Evolutionary conservation across 2,329 filamentous ascomycete genomes (phyloP), one percentile per base, ranked within the genome.

Genomic region (Xylariaceae sp.): DNA sequence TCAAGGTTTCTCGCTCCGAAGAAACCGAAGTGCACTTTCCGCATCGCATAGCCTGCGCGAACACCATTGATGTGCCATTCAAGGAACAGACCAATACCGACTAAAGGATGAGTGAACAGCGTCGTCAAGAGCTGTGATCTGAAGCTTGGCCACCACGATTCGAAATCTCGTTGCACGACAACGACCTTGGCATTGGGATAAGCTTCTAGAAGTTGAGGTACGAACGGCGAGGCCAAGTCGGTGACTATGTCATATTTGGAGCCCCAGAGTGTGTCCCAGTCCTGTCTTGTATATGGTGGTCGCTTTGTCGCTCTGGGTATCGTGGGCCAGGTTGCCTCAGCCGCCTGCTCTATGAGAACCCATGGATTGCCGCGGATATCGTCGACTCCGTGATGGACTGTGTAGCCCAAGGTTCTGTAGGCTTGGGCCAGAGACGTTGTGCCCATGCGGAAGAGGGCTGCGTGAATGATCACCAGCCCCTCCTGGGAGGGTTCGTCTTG

Each of bases 161-260:
- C 54, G 19, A 41, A 57, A 38, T 46, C 47, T 5, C 54, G 44
- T 27, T 55, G 54, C 1, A 57, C 54, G 10, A 57, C 17, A 7
- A 57, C 49, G 12, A 57, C 49, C 40, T 55, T 54, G 18, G 54
- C 54, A 35, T 49, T 35, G 5, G 54, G 54, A 39, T 56, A 56
- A 11, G 48, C 51, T 6, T 14, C 11, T 19, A 51, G 32, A 6
- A 55, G 45, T 31, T 57, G 41, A 11, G 40, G 33, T 5, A 44
- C 45, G 43, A 55, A 57, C 6, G 49, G 52, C n/a, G 41, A 40
- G 11, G 43, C 30, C 9, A 39, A 32, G 33, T 56, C 51, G 19
- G 43, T 47, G 10, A 49, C 51, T 6, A 41, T 41, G 17, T 56
- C 53, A 42, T 51, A 56, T 31, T 51, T n/a, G 43, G 36, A 39